These are phyloP conservation scores for Kondoa malvinella DNA, from an alignment of 768 basidiomycete genomes.

Conservation along the genomic window DNA sequence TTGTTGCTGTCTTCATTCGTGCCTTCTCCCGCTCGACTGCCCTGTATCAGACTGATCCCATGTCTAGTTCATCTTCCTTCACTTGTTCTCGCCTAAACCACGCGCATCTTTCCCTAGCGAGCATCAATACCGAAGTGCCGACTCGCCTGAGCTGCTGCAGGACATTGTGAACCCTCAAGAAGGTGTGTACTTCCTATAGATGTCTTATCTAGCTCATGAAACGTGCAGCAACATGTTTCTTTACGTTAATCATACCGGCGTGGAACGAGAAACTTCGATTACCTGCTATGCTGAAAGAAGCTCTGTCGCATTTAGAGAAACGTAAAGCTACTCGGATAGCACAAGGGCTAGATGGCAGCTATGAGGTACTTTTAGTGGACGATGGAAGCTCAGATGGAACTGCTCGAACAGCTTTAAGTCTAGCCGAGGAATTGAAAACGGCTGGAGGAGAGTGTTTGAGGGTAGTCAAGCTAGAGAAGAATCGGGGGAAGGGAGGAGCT, in stretches of 20 bases:
- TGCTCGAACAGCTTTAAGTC: constrained; percentile 43
- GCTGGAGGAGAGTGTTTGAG: constrained; percentile 31
- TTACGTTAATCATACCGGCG: constrained; percentile 73
- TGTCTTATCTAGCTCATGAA: background rate
- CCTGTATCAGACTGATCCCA: no score
- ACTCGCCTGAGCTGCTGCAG: constrained; percentile 4
- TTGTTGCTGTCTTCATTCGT: no score
- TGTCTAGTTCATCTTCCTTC: background rate
- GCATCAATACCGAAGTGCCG: constrained; percentile 1
- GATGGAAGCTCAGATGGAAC: constrained; percentile 76
- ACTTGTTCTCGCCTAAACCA: constrained; percentile 3
- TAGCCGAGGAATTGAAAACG: constrained; percentile 43
- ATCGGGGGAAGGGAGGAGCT: constrained; percentile 82
- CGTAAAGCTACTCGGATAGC: constrained; percentile 15
- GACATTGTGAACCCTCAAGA: background rate
- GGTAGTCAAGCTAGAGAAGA: constrained; percentile 58
- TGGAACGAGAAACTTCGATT: constrained; percentile 77
- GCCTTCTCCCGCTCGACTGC: no score
- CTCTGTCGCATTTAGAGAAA: constrained; percentile 43
- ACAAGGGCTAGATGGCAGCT: constrained; percentile 29
- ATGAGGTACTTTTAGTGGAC: constrained; percentile 74
- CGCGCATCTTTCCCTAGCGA: constrained; percentile 10
- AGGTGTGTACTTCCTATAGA: background rate
- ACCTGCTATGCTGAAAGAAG: constrained; percentile 62
- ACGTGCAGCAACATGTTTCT: constrained; percentile 38